Base-by-base conservation (phyloP, 1,139 yeast species). In the Zygosaccharomyces pseudobailii region DNA sequence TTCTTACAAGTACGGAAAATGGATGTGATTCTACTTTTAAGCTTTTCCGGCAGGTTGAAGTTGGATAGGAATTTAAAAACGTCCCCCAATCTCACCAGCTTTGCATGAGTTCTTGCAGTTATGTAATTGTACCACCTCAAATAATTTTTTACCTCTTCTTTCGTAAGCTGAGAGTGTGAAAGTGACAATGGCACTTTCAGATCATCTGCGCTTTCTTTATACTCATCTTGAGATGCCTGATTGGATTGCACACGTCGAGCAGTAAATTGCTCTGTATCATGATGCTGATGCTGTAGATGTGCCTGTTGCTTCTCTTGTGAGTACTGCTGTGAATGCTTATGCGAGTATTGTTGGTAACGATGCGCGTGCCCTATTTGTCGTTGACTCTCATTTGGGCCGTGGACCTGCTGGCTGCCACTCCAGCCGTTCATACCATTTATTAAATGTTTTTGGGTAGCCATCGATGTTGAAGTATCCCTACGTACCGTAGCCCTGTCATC, bases 81-180 rank as follows among this genome's bases (percentile, higher is more conserved):
- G 57, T 85, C 92, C 2, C 67, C 69, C 57, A 85, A 67, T 9
- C 78, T 69, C 19, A 84, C 78, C 30, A 85, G 69, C 53, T 82
- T 72, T 35, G 77, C 70, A 53, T 76, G 77, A 39, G 73, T 71
- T 42, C 87, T 73, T 10, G 82, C 75, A 40, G 81, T 72, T 13
- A 85, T 80, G 58, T 82, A 84, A 57, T 82, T 80, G 61, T 84
- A 85, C 94, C 94, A 85, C 57, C 92, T 69, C 63, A 84, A 72
- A 63, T 85, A 85, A 0, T 92, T 84, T 57, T 80, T 80, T 3
- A 81, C 76, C 58, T 85, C 94, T 51, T 79, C 80, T 13, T 72
- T 70, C 0, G 87, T 74, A 37, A 85, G 69, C 44, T 84, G 86
- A 44, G 76, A 78, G 0, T 80, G 76, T 0, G 82, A 74, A 22